Conservation (phyloP, 1,284 basidiomycete species). For the Phlebopus sp. region DNA sequence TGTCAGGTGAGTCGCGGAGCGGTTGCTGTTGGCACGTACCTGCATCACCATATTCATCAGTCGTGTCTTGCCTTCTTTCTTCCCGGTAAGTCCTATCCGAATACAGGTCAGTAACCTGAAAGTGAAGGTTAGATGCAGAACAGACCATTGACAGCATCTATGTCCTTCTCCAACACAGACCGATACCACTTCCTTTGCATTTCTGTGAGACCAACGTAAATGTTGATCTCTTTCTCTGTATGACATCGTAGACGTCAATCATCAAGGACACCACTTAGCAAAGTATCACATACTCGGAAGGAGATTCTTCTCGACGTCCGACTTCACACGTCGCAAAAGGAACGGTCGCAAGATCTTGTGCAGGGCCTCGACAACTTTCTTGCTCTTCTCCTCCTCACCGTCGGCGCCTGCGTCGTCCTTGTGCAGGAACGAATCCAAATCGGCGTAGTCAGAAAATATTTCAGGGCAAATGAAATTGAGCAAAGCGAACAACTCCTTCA, state of each 20-base stretch:
- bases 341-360: constrained; percentile 98
- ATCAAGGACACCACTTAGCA: neutral
- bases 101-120: neutral
- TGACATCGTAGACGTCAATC: constrained; percentile 2
- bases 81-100: constrained; percentile 73
- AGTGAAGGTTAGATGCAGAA: constrained; percentile 1
- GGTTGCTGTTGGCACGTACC: constrained; percentile 40
- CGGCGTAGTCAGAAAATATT: constrained; percentile 73
- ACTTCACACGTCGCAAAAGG: constrained; percentile 92
- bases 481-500: constrained; percentile 95
- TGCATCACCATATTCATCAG: constrained; percentile 99
- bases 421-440: constrained; percentile 74
- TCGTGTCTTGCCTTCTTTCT: constrained; percentile 98
- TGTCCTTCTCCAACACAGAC: constrained; percentile 96
- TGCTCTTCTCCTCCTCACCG: constrained; percentile 84
- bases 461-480: constrained; percentile 93
- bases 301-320: constrained; percentile 95
- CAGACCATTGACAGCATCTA: constrained; percentile 94
- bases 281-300: constrained; percentile 68
- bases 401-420: constrained; percentile 75
- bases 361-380: constrained; percentile 93
- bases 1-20: constrained; percentile 6
- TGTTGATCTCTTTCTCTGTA: constrained; percentile 96
- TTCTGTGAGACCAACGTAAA: constrained; percentile 96
- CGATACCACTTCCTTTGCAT: constrained; percentile 99